A percentile compares a stretch with the other conserved stretches of the same genome.
phyloP scores from a whole-genome alignment of 2,329 filamentous ascomycete species.

The Aspergillus intermedius region DNA sequence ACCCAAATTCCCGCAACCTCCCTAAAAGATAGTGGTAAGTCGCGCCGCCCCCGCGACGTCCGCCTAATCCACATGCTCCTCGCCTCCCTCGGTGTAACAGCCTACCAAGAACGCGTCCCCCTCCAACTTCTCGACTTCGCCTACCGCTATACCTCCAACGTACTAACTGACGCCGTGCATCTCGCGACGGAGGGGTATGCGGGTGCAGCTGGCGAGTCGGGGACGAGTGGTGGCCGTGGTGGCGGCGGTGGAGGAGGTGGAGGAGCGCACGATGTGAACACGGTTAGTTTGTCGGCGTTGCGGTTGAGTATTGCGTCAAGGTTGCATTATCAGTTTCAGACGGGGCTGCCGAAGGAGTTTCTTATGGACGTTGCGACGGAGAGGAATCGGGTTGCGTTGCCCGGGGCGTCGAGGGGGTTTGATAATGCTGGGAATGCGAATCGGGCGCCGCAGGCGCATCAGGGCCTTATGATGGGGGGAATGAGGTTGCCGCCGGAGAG shows the following conservation, averaged over 20 bases:
- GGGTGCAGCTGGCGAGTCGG: slow-evolving; percentile 27
- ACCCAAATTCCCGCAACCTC: slow-evolving; percentile 38
- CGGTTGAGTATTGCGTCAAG: slow-evolving; percentile 56
- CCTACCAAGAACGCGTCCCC: slow-evolving; percentile 48
- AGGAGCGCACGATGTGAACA: slow-evolving; percentile 41
- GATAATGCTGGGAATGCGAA: slow-evolving; percentile 19
- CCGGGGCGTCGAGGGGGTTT: slow-evolving; percentile 49
- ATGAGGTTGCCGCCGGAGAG: slow-evolving; percentile 56
- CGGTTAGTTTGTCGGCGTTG: slow-evolving; percentile 52
- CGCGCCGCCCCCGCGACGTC: slow-evolving; percentile 44
- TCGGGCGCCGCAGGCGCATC: slow-evolving; percentile 17
- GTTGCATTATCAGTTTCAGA: slow-evolving; percentile 55
- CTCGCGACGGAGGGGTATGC: slow-evolving; percentile 47
- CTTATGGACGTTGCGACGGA: slow-evolving; percentile 53
- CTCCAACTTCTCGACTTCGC: slow-evolving; percentile 49
- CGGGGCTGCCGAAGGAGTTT: slow-evolving; percentile 56
- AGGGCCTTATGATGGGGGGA: slow-evolving; percentile 42
- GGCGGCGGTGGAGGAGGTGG: slow-evolving; percentile 24
- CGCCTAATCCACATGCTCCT: slow-evolving; percentile 47
- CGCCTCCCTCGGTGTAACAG: slow-evolving; percentile 42
- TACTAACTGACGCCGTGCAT: slow-evolving; percentile 48
- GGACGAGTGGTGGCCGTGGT: slow-evolving; percentile 25
- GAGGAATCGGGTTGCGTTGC: slow-evolving; percentile 49
- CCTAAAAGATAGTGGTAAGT: slow-evolving; percentile 41
- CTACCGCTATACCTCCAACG: slow-evolving; percentile 48